Base-by-base conservation (phyloP, 2,329 filamentous ascomycete genomes). In the Cladobotryum protrusum region DNA sequence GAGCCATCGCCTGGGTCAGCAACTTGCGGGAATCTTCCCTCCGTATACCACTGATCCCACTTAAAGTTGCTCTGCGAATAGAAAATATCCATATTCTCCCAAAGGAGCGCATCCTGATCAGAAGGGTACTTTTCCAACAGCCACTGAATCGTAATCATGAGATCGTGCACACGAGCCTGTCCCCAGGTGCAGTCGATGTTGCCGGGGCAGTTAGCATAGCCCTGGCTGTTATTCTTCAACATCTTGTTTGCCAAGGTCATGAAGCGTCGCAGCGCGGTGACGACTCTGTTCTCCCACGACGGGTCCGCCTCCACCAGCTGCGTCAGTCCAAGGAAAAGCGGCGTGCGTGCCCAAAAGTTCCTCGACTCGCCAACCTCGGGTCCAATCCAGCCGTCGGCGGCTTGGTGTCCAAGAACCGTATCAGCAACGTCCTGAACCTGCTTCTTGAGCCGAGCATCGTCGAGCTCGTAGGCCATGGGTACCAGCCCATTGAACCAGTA, bases 401-500 rank as follows among this genome's bases (percentile, higher is more conserved):
- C 53, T 45, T 72, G 70, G 18, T 67, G 62, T 3, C 62, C 60
- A 20, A 82, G 62, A 1, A 79, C 68, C 45, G 69, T 70, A 20
- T 70, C 66, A 61, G 33, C 76, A 12, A 59, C 55, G 1, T 49
- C 12, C 4, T 52, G 43, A 4, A 55, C 72, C 52, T 82, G 77
- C 0, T 53, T 57, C 57, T 78, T 77, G 36, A 64, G 55, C 9
- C 55, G 44, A 3, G 52, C 49, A 58, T 81, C 71, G 35, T 76
- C 66, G 2, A 78, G 60, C 0, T 64, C 61, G 55, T 76, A 82
- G 1, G 79, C 77, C 45, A 82, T 63, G 1, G 78, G 78, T 0
- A 82, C 78, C 1, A 82, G 64, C 2, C 73, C 75, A 56, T 82
- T 82, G 61, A 81, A 77, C 77, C 79, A 83, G 61, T 82, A 83